Conservation (phyloP, 305 asterid species). For the Fraxinus sp. region DNA sequence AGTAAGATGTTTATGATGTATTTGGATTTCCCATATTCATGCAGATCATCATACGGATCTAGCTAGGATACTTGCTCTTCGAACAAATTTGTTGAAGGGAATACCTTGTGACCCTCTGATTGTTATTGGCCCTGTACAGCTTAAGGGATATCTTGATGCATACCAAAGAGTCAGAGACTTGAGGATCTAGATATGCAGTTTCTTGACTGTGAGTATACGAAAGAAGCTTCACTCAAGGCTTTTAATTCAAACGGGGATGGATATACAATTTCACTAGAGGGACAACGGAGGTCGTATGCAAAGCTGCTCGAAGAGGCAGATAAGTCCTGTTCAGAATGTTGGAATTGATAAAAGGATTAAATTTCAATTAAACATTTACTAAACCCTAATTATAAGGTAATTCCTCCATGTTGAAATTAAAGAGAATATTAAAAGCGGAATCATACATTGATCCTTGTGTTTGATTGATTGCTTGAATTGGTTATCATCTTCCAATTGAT, state of each 20-base stretch:
- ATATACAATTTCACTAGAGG: constrained; percentile 9
- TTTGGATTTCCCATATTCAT: constrained; percentile 96
- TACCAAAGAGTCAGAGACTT: constrained; percentile 58
- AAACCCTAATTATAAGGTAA: too few relatives aligned
- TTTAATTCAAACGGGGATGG: constrained; percentile 38
- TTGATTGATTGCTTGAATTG: too few relatives aligned
- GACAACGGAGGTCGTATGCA: constrained; percentile 46
- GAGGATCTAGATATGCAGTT: constrained; percentile 75
- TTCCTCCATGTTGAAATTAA: too few relatives aligned
- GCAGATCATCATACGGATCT: constrained; percentile 96
- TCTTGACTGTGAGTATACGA: constrained; percentile 72
- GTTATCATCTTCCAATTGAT: too few relatives aligned
- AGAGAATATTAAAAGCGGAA: too few relatives aligned
- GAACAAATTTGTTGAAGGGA: constrained; percentile 59
- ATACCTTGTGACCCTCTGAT: constrained; percentile 62
- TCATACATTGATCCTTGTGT: too few relatives aligned
- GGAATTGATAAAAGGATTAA: not conserved
- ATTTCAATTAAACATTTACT: too few relatives aligned
- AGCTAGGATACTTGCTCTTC: constrained; percentile 78
- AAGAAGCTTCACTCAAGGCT: constrained; percentile 52
- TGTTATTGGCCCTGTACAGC: constrained; percentile 83
- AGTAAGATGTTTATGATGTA: constrained; percentile 60
- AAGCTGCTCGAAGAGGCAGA: constrained; percentile 60
- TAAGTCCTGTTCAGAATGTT: constrained; percentile 42
- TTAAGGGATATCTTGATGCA: constrained; percentile 78